These are phyloP conservation scores for Aegilops tauschii DNA, from an alignment of 176 grass and related monocot species.

Conservation along the genomic window DNA sequence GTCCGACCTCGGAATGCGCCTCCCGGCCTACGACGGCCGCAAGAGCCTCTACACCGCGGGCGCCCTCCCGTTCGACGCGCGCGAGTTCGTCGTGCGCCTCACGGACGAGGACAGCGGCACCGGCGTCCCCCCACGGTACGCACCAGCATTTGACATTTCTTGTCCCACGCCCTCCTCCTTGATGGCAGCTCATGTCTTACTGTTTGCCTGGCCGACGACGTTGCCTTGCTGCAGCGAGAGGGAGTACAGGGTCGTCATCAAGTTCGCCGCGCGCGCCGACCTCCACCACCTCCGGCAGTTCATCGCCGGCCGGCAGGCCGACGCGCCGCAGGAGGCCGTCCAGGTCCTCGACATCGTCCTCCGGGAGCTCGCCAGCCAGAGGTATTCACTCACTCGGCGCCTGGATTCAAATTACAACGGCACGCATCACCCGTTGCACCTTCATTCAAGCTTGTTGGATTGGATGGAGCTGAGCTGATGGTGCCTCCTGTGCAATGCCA, in stretches of 20 bases:
- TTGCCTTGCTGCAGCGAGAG: constrained; percentile 59
- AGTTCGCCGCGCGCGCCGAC: constrained; percentile 90
- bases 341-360: constrained; percentile 97
- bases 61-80: constrained; percentile 62
- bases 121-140: constrained; percentile 62
- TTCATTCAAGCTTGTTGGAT: not conserved
- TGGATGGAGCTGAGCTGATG: constrained; percentile 19
- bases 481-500: constrained; percentile 8
- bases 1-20: constrained; percentile 68
- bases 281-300: constrained; percentile 91
- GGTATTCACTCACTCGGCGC: constrained; percentile 29
- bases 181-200: not conserved
- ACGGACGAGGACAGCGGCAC: constrained; percentile 61
- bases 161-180: not conserved
- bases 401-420: constrained; percentile 29
- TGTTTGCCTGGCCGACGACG: not conserved
- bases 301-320: constrained; percentile 76
- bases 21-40: constrained; percentile 94
- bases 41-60: constrained; percentile 95
- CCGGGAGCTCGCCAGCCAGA: constrained; percentile 83
- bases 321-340: constrained; percentile 84
- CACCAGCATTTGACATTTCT: not conserved
- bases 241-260: constrained; percentile 86
- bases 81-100: constrained; percentile 85
- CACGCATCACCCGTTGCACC: not conserved